Conservation (phyloP, 129 eudicot species). For the Helianthus tuberosus region DNA sequence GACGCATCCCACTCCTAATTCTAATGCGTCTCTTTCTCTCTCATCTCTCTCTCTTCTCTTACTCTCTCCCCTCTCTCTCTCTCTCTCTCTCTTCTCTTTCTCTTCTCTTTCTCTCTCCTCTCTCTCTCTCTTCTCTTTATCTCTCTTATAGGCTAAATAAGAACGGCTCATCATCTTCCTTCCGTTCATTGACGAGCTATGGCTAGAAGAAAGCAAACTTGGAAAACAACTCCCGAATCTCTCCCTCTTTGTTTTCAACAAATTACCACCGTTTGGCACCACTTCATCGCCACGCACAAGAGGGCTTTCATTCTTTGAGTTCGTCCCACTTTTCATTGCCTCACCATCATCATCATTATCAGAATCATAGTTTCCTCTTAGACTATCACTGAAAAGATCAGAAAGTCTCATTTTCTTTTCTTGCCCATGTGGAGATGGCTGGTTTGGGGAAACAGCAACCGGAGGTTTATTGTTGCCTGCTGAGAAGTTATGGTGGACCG, state of each 20-base stretch:
- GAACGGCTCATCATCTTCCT: conserved; percentile 42
- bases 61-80: too few relatives aligned
- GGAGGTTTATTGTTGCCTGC: conserved; percentile 35
- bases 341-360: conserved; percentile 21
- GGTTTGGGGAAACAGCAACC: conserved; percentile 11
- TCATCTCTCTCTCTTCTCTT: too few relatives aligned
- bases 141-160: too few relatives aligned
- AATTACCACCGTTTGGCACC: neutral
- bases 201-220: conserved; percentile 29
- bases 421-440: conserved; percentile 45
- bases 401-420: conserved; percentile 56
- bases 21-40: too few relatives aligned
- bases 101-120: too few relatives aligned
- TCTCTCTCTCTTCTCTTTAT: too few relatives aligned
- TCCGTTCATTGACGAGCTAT: conserved; percentile 37
- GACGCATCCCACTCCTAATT: too few relatives aligned
- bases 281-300: neutral
- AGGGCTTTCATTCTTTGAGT: conserved; percentile 12
- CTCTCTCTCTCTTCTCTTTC: too few relatives aligned
- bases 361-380: conserved; percentile 26
- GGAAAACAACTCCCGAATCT: conserved; percentile 36
- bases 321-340: conserved; percentile 6
- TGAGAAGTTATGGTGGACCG: conserved; percentile 63
- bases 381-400: conserved; percentile 61
- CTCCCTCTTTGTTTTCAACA: conserved; percentile 32